These are phyloP conservation scores for Colletotrichum sp. DNA, from an alignment of 2,329 filamentous ascomycete genomes.

Conservation along the genomic window DNA sequence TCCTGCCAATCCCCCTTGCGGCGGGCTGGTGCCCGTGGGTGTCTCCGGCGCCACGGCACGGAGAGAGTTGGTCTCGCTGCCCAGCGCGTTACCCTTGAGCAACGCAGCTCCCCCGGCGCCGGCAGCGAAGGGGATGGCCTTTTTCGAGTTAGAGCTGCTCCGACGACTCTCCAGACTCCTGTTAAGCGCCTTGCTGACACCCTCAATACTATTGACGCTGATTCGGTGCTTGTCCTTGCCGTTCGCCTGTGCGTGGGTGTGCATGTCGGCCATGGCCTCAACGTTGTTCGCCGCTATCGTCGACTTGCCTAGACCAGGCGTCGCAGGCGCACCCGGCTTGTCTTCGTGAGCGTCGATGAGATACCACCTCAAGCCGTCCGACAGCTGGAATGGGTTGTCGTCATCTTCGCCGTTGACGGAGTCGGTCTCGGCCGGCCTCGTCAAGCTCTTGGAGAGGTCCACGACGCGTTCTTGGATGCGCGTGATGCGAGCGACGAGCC, in stretches of 20 bases:
- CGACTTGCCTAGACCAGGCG: constrained; percentile 87
- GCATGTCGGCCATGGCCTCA: constrained; percentile 80
- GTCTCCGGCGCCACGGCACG: constrained; percentile 52
- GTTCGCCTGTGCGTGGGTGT: constrained; percentile 49
- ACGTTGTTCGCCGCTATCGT: constrained; percentile 89
- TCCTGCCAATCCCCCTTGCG: constrained; percentile 33
- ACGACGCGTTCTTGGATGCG: constrained; percentile 93
- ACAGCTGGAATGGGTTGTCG: constrained; percentile 96
- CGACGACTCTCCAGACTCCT: constrained; percentile 91
- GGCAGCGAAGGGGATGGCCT: constrained; percentile 64
- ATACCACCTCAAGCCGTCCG: constrained; percentile 95
- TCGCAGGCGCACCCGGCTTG: constrained; percentile 89
- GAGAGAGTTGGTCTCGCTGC: constrained; percentile 65
- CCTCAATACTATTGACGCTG: constrained; percentile 66
- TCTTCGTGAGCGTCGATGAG: constrained; percentile 93
- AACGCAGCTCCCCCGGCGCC: constrained; percentile 37
- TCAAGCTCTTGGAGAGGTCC: constrained; percentile 81
- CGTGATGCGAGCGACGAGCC: constrained; percentile 93
- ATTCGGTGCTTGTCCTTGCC: constrained; percentile 50
- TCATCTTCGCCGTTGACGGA: constrained; percentile 70
- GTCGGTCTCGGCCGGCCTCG: constrained; percentile 48
- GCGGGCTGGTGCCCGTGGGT: constrained; percentile 44
- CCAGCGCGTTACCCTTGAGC: constrained; percentile 56
- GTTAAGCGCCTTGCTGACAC: constrained; percentile 78
- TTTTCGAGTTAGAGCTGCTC: constrained; percentile 85